Base-by-base conservation (phyloP, 169 alveolate species). In the Plasmodium coatneyi region DNA sequence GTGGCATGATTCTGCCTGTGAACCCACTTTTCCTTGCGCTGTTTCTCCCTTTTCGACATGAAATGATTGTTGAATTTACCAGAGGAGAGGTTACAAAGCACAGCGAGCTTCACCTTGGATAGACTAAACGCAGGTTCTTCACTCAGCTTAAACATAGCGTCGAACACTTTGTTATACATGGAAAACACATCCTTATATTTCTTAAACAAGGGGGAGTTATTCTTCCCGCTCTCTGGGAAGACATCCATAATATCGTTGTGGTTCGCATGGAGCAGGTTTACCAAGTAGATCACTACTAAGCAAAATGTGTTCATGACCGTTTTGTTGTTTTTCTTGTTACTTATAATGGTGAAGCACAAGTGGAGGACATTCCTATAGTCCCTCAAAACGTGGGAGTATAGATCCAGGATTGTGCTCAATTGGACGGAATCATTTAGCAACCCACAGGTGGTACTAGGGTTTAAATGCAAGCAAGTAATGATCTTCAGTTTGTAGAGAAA, bases 401-500 rank as follows among this genome's bases (percentile, higher is more conserved):
- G 25, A 7, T 84, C 54, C n/a, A 84, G 10, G 56, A 84, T 84
- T 28, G 12, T 32, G 14, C 60, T 49, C 5, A 16, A 41, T n/a
- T 84, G 41, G 1, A 84, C 39, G 2, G 56, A 22, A 16, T 84
- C 93, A 84, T 84, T 84, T 49, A 84, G 43, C n/a, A 84, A 43
- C 6, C 22, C 34, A 14, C 16, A 30, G 30, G 54, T 72, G 39
- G 36, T 49, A 9, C 14, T 10, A 16, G 49, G 79, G 28, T 84
- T 43, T 12, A 84, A 9, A 66, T 74, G 60, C 52, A 84, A n/a
- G 52, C 4, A 74, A 14, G 66, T 74, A 9, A 74, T n/a, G 16
- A 84, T 84, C 41, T 84, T 84, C 41, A 84, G 52, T 84, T 84
- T 84, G 39, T 84, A 84, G 5, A 84, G 22, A 16, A 84, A 74